These are phyloP conservation scores for Thielaviopsis euricoi DNA, from an alignment of 2,329 filamentous ascomycete species.

Conservation along the genomic window DNA sequence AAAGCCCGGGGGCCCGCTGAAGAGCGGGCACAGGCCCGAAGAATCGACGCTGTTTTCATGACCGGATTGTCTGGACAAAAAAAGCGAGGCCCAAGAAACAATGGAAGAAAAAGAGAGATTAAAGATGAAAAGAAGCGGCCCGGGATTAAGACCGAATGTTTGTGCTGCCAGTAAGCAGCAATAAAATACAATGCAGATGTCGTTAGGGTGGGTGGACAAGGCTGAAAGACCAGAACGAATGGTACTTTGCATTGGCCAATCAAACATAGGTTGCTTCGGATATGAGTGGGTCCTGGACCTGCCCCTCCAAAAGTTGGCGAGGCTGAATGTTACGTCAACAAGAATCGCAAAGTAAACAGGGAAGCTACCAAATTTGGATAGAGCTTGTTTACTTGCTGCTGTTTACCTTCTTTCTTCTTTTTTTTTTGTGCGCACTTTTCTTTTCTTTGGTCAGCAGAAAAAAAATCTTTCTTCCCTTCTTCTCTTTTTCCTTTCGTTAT, in stretches of 20 bases:
- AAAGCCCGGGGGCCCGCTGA: background rate
- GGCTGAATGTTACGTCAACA: conserved; percentile 7
- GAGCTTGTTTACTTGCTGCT: background rate
- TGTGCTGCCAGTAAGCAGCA: too few species aligned
- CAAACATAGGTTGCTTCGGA: background rate
- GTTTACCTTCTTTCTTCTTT: background rate
- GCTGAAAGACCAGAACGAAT: background rate
- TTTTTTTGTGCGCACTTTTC: background rate
- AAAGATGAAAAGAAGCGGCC: too few species aligned
- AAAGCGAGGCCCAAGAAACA: background rate
- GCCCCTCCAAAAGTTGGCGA: conserved; percentile 6
- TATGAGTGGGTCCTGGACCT: conserved; percentile 1
- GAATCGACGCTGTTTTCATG: background rate
- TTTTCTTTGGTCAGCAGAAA: too few species aligned
- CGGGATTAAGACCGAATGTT: too few species aligned
- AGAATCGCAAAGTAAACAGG: background rate
- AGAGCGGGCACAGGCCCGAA: background rate
- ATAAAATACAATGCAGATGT: too few species aligned
- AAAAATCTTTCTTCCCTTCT: background rate
- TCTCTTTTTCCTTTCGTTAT: background rate
- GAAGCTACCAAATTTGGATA: background rate
- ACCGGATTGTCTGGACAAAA: background rate
- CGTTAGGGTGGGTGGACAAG: background rate
- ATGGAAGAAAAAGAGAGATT: too few species aligned
- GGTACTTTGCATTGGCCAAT: conserved; percentile 6